A percentile compares a stretch with the other conserved stretches of the same genome.
These are phyloP conservation scores for Melaleuca alternifolia DNA, from an alignment of 345 rosid species.

Conservation along the genomic window DNA sequence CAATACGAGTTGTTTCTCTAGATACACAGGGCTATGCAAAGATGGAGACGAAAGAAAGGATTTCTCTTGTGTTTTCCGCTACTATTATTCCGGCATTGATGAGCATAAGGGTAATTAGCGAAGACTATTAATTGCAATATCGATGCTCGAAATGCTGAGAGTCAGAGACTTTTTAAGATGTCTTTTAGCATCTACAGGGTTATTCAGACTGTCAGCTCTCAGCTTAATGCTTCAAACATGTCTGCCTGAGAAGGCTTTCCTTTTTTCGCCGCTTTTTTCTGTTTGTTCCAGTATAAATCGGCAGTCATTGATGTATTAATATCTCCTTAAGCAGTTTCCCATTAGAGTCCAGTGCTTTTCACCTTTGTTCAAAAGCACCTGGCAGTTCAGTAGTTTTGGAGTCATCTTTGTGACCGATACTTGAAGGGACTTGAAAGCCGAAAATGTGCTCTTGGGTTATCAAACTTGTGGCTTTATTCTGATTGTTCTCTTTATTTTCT, in stretches of 20 bases:
- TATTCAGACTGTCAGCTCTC: neutral
- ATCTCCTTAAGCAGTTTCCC: neutral
- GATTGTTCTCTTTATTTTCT: neutral
- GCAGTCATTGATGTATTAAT: neutral
- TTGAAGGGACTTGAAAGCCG: neutral
- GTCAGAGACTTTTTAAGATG: neutral
- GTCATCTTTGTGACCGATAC: accelerated
- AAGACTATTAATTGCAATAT: neutral
- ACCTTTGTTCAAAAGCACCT: neutral
- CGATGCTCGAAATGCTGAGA: neutral
- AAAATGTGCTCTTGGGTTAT: neutral
- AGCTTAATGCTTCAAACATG: neutral
- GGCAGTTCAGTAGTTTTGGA: neutral
- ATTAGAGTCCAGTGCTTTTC: neutral
- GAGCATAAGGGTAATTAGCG: conserved; percentile 10
- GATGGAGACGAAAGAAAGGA: conserved; percentile 66
- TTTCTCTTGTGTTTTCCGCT: conserved; percentile 75
- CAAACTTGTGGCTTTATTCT: neutral
- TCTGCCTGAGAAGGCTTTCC: neutral
- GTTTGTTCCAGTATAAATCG: neutral
- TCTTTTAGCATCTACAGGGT: neutral
- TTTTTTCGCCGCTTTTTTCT: neutral
- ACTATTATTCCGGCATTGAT: conserved; percentile 54
- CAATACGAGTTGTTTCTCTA: conserved; percentile 14
- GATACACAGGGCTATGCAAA: conserved; percentile 52